Conservation (phyloP, 2,329 filamentous ascomycete genomes). For the Alternaria sp. region DNA sequence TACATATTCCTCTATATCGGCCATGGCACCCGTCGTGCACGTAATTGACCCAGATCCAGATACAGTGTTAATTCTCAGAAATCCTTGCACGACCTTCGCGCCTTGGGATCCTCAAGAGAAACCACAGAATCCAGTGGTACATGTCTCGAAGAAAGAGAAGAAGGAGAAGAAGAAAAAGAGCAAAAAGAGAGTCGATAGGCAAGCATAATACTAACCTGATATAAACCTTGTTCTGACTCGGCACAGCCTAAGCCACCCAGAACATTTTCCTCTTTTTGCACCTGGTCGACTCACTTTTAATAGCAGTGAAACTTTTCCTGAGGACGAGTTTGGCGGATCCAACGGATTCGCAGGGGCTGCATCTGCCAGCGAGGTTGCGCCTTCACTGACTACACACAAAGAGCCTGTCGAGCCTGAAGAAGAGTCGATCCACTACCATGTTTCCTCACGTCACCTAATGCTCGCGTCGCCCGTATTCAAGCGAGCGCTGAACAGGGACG, state of each 20-base stretch:
- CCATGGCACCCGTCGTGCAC: background rate
- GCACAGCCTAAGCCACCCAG: background rate
- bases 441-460: slow-evolving; percentile 11
- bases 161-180: background rate
- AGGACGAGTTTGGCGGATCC: background rate
- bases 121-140: too few species aligned
- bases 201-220: background rate
- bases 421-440: background rate
- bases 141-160: too few species aligned
- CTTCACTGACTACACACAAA: background rate
- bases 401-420: background rate
- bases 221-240: background rate
- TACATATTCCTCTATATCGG: too few species aligned
- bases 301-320: background rate
- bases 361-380: background rate
- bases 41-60: slow-evolving; percentile 7
- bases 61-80: slow-evolving; percentile 1
- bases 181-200: background rate
- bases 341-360: background rate
- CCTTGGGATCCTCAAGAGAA: background rate
- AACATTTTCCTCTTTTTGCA: background rate
- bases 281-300: background rate
- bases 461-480: background rate
- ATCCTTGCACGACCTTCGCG: background rate
- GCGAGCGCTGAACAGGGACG: background rate